A percentile compares a stretch with the other conserved stretches of the same genome.
Conservation (phyloP, 306 rosid species). For the Crotalaria pallida region DNA sequence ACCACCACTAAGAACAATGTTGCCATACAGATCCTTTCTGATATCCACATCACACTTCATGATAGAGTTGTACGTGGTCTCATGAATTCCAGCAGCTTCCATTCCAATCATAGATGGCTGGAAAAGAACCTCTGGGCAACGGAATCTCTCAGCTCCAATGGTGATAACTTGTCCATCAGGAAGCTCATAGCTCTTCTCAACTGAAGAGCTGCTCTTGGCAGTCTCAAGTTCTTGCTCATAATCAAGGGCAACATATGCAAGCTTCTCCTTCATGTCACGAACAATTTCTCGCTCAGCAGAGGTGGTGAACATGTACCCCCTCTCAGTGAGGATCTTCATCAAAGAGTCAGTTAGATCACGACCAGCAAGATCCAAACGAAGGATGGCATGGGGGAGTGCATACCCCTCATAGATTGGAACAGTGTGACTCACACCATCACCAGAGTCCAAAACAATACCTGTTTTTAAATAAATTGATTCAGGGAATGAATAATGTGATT, state of each 20-base stretch:
- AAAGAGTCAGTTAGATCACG: conserved; percentile 73
- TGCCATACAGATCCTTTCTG: conserved; percentile 76
- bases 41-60: conserved; percentile 87
- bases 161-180: conserved; percentile 83
- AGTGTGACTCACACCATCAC: conserved; percentile 87
- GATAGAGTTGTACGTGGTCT: conserved; percentile 81
- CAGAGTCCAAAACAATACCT: conserved; percentile 84
- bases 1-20: conserved; percentile 83
- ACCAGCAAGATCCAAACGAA: conserved; percentile 81
- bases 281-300: conserved; percentile 93
- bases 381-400: conserved; percentile 83
- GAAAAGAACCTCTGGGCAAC: conserved; percentile 86
- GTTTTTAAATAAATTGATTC: conserved; percentile 14
- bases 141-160: conserved; percentile 82
- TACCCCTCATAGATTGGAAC: conserved; percentile 84
- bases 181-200: conserved; percentile 77
- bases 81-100: conserved; percentile 88
- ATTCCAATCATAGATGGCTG: conserved; percentile 84
- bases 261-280: conserved; percentile 89
- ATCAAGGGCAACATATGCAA: conserved; percentile 80
- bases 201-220: conserved; percentile 71
- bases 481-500: background rate
- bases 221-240: conserved; percentile 83
- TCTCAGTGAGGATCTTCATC: conserved; percentile 84
- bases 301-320: conserved; percentile 92